Evolutionary conservation across 1,139 yeast genomes (phyloP), one percentile per base, ranked within the genome.

Genomic region (Hyphopichia wangnamkhiaoensis): DNA sequence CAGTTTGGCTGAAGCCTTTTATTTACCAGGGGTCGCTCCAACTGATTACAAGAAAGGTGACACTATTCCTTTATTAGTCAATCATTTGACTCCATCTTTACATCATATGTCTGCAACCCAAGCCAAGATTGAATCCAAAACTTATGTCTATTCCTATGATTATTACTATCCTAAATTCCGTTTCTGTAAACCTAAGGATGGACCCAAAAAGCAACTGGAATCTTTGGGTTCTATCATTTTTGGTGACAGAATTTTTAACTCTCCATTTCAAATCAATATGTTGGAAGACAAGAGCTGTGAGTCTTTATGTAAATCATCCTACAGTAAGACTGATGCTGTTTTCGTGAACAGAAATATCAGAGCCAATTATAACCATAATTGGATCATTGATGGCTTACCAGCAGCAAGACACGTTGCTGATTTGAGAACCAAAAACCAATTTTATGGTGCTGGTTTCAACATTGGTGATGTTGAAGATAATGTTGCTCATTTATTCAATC

Each of bases 331-430:
- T 5, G 96, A 89, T 56, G 75, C 89, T 1, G 72, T 73, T 3
- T 90, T 90, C 57, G 87, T 90, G 36, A 83, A 82, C 58, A 75
- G 85, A 52, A 78, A 86, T 54, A 85, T 93, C 49, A 74, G 82
- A 49, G 89, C 90, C 37, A 91, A 93, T 5, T 93, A 88, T 61
- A 79, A 77, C 56, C 87, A 88, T 61, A 91, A 93, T 58, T 93
- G 98, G 98, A 73, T 91, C 40, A 71, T 93, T 45, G 99, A 93
- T 61, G 97, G 98, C 2, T 76, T 93, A 49, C 98, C 98, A 16
- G 96, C 93, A 15, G 96, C 96, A 3, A 76, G 76, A 53, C 59
- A 62, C 38, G 65, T 80, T 27, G 63, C 71, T 34, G 90, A 84
- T 58, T 56, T 56, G 38, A 76, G 78, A 51, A 82, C 87, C n/a